A percentile compares a stretch with the other conserved stretches of the same genome.
phyloP scores from a whole-genome alignment of 306 rosid species.

The Inga oerstediana region DNA sequence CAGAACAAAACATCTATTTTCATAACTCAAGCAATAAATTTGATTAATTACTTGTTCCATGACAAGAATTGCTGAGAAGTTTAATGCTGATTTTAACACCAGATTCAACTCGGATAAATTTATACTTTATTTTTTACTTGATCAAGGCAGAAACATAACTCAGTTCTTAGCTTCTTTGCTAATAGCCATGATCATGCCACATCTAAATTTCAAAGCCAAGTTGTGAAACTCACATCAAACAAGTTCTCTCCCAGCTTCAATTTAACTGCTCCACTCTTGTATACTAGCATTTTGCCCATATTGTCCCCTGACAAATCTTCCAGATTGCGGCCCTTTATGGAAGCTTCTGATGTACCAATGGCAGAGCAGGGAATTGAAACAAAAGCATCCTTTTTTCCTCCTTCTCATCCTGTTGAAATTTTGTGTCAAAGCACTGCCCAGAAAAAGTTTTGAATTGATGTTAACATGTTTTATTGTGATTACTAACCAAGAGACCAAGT shows the following conservation, averaged over 20 bases:
- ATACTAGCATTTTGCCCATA: slow-evolving; percentile 85
- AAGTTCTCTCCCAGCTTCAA: slow-evolving; percentile 69
- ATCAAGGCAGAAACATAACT: not conserved
- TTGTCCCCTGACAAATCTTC: slow-evolving; percentile 57
- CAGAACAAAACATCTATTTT: not conserved
- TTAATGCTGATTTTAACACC: not conserved
- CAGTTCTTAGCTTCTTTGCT: not conserved
- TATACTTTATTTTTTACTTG: not conserved
- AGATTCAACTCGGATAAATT: not conserved
- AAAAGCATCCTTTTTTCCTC: slow-evolving; percentile 50
- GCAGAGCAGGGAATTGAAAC: slow-evolving; percentile 75
- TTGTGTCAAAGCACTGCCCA: slow-evolving; percentile 6
- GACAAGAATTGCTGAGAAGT: not conserved
- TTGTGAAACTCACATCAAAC: slow-evolving; percentile 62
- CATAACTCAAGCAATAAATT: not conserved
- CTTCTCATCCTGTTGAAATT: slow-evolving; percentile 52
- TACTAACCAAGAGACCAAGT: slow-evolving; percentile 74
- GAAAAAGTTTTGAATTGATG: not conserved
- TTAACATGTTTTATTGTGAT: slow-evolving; percentile 19
- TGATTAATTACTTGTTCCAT: not conserved
- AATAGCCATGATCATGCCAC: not conserved
- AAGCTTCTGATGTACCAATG: slow-evolving; percentile 30
- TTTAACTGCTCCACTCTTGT: slow-evolving; percentile 87
- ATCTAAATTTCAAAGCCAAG: slow-evolving; percentile 6
- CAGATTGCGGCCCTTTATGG: slow-evolving; percentile 32